Percentiles rank a stretch among this genome's conserved stretches.
phyloP scores from a whole-genome alignment of 306 rosid species.

The Gastrolobium bilobum region DNA sequence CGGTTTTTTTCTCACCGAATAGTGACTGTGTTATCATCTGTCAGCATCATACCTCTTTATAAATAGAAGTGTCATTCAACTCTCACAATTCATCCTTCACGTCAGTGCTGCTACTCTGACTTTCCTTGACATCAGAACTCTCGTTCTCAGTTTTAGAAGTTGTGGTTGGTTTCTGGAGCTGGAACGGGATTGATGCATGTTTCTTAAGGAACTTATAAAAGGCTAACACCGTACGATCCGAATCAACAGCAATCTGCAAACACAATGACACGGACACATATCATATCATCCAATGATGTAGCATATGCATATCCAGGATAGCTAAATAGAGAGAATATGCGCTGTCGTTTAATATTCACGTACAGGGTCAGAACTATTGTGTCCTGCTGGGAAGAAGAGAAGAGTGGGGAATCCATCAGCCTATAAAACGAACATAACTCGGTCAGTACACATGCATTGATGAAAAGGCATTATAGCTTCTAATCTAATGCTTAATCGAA shows the following conservation, averaged over 20 bases:
- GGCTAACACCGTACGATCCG: constrained; percentile 84
- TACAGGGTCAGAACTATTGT: constrained; percentile 60
- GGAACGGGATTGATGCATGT: constrained; percentile 87
- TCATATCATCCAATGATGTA: neutral
- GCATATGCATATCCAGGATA: neutral
- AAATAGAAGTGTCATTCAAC: constrained; percentile 28
- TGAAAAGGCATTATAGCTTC: constrained; percentile 24
- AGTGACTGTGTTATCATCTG: constrained; percentile 42
- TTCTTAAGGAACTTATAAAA: constrained; percentile 88
- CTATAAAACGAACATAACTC: constrained; percentile 47
- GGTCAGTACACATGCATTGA: constrained; percentile 19
- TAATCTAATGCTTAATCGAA: constrained; percentile 21
- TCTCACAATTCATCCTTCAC: constrained; percentile 81
- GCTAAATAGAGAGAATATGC: neutral
- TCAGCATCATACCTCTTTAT: constrained; percentile 41
- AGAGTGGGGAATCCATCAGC: constrained; percentile 62
- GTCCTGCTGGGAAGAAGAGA: constrained; percentile 62
- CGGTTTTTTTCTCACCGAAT: constrained; percentile 24
- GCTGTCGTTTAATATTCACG: constrained; percentile 30
- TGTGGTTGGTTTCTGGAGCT: constrained; percentile 79
- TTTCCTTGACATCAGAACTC: constrained; percentile 63
- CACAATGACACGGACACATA: constrained; percentile 46
- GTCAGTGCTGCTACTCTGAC: constrained; percentile 54
- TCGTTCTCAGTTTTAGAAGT: constrained; percentile 53
- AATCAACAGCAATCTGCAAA: constrained; percentile 76